Evolutionary conservation across 495 filamentous ascomycete species (phyloP).

Genomic region (Achaetomiella virescens): DNA sequence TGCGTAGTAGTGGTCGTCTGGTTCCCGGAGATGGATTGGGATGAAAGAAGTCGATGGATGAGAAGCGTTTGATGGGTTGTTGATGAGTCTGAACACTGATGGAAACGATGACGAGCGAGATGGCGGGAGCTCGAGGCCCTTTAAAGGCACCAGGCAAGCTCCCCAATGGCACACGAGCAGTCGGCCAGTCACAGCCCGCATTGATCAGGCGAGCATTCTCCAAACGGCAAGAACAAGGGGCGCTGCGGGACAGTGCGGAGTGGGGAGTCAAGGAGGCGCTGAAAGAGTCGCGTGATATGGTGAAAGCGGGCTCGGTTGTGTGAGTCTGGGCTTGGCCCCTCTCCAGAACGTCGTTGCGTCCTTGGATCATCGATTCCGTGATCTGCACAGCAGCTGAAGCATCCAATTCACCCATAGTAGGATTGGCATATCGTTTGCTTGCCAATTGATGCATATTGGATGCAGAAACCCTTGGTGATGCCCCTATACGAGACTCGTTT

Average conservation of each 20-base stretch:
- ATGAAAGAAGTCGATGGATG: conserved; percentile 3
- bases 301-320: conserved; percentile 8
- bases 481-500: conserved; percentile 6
- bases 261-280: conserved; percentile 16
- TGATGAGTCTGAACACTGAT: conserved; percentile 13
- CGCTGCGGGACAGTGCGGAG: conserved; percentile 8
- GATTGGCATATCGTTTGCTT: conserved; percentile 10
- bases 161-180: conserved; percentile 1
- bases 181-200: conserved; percentile 18
- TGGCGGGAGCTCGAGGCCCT: conserved; percentile 21
- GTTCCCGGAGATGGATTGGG: not conserved
- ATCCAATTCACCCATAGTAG: conserved; percentile 21
- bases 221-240: conserved; percentile 28
- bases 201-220: conserved; percentile 30
- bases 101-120: conserved; percentile 8
- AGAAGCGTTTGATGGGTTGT: conserved; percentile 1
- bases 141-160: conserved; percentile 15
- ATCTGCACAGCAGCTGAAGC: conserved; percentile 1
- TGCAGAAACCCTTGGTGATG: not conserved
- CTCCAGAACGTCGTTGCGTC: not conserved
- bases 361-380: conserved; percentile 10
- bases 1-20: not conserved
- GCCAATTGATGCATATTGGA: conserved; percentile 20
- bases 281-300: conserved; percentile 31
- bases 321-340: conserved; percentile 19